Base-by-base conservation (phyloP, 139 green algal species). In the Chlorella sp. region DNA sequence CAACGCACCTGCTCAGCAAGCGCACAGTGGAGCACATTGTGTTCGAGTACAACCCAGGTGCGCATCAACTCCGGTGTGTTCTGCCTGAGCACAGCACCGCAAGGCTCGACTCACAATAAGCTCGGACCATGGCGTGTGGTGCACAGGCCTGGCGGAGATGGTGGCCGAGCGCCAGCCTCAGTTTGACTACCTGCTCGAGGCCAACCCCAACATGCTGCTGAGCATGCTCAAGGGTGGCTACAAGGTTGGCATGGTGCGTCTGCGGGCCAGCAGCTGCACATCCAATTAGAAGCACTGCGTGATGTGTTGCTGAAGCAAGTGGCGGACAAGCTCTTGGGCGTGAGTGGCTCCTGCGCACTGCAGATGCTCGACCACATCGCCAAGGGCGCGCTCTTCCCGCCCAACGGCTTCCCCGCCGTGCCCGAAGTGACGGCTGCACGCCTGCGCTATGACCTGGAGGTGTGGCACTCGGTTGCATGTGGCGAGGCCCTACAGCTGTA, bases 11-110 rank as follows among this genome's bases (percentile, higher is more conserved):
- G 49, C 17, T 79, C n/a, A 33, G 26, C 6, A 32, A 31, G 35
- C 36, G 35, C 22, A 31, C 49, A 20, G 70, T 69, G 62, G 42
- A 84, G 49, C 74, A 92, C 62, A 71, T 90, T 0, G 30, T 90
- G 24, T 71, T 91, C 67, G 86, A 93, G 73, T 92, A 92, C 68
- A 82, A 80, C 0, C 86, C 88, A 33, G 84, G 77, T 59, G 71
- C 79, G 49, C 59, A 49, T 27, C 71, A 17, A 10, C 5, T 10
- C 10, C 42, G 42, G 10, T 55, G 42, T 24, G 42, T 55, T 55
- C 10, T 24, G 10, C 17, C 10, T 17, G 42, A 24, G 17, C 42
- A 55, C 17, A 17, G 42, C 10, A 55, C n/a, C n/a, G 10, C 42
- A 24, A 55, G 42, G 10, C 10, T 24, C 10, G 10, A 24, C 10